Evolutionary conservation across 2,329 filamentous ascomycete species (phyloP).

Genomic region (Penicillium sumatraense): DNA sequence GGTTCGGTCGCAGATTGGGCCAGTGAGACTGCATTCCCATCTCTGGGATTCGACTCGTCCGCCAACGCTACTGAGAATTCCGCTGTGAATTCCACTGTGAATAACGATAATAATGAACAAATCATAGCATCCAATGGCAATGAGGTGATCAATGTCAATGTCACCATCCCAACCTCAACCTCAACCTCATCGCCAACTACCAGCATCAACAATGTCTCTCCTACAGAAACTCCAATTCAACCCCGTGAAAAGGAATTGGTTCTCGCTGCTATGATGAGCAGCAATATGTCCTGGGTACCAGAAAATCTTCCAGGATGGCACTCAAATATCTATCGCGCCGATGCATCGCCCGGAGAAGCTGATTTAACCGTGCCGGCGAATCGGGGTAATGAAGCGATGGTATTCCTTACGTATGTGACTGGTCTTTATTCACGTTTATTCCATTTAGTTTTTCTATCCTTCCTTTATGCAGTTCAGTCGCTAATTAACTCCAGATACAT

Average conservation of each 20-base stretch:
- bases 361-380: conserved; percentile 50
- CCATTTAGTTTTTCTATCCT: too few species aligned
- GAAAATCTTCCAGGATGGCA: conserved; percentile 22
- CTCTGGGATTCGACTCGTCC: not conserved
- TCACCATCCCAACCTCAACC: not conserved
- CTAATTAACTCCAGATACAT: conserved; percentile 22
- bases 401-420: conserved; percentile 49
- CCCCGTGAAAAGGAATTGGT: conserved; percentile 23
- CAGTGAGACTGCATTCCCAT: not conserved
- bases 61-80: not conserved
- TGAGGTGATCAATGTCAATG: not conserved
- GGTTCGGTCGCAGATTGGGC: conserved; percentile 8
- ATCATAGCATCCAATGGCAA: not conserved
- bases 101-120: not conserved
- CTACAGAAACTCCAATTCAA: not conserved
- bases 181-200: not conserved
- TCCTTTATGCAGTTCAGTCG: too few species aligned
- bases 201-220: not conserved
- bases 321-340: conserved; percentile 46
- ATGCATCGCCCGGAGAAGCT: conserved; percentile 38
- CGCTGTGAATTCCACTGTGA: not conserved
- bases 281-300: conserved; percentile 29
- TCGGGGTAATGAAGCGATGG: conserved; percentile 56
- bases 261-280: conserved; percentile 23
- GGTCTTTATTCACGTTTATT: not conserved